Conservation (phyloP, 768 basidiomycete genomes). For the Serendipita sp. region DNA sequence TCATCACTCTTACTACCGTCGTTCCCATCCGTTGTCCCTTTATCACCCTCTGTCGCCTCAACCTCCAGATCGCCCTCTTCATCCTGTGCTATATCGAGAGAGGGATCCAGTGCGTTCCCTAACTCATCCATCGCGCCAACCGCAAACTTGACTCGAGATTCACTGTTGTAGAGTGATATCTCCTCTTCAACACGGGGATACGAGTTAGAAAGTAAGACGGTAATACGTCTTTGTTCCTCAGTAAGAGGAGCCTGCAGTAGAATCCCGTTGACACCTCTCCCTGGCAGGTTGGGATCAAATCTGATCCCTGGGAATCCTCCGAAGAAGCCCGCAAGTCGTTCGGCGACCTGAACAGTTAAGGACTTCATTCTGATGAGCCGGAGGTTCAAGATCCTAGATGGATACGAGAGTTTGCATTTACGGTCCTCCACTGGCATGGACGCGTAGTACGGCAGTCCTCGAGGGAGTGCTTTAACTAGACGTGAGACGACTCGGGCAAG, state of each 20-base stretch:
- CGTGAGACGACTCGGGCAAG: constrained; percentile 24
- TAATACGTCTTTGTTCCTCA: not conserved
- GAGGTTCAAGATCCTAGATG: constrained; percentile 22
- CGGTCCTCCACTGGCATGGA: constrained; percentile 21
- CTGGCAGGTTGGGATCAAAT: constrained; percentile 13
- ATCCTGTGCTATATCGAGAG: not conserved
- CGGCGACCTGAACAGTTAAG: constrained; percentile 19
- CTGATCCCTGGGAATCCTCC: constrained; percentile 28
- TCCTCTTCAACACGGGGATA: not conserved
- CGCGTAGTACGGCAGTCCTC: constrained; percentile 25
- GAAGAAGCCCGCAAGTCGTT: constrained; percentile 21
- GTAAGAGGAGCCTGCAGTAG: not conserved
- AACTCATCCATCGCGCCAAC: not conserved
- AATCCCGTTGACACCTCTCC: not conserved
- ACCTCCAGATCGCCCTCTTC: not conserved
- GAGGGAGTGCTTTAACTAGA: constrained; percentile 19
- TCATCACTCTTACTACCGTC: not conserved
- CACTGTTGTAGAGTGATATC: not conserved
- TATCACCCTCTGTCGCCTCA: not conserved
- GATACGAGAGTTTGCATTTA: constrained; percentile 21
- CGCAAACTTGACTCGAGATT: not conserved
- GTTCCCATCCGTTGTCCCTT: not conserved
- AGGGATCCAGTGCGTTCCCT: not conserved
- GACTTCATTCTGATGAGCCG: constrained; percentile 23
- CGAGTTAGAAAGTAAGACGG: not conserved